Evolutionary conservation across 768 basidiomycete genomes (phyloP).

Genomic region (Steccherinum ochraceum): DNA sequence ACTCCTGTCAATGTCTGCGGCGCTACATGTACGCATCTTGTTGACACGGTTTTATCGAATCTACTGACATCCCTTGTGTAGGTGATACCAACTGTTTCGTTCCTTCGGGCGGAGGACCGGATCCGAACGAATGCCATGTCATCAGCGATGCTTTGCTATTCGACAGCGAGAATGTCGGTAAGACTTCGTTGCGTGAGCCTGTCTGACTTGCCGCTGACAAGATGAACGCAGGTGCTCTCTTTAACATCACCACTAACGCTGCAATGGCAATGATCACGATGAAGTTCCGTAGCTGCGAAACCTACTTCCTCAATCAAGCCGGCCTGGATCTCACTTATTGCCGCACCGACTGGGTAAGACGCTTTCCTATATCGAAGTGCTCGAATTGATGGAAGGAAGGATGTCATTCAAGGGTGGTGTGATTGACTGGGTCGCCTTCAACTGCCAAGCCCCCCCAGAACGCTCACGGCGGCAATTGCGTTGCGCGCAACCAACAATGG

Average conservation of each 20-base stretch:
- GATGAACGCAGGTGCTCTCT: constrained; percentile 10
- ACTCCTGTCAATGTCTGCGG: constrained; percentile 33
- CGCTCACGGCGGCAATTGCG: constrained; percentile 44
- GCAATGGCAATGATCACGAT: constrained; percentile 36
- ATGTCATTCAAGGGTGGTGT: constrained; percentile 25
- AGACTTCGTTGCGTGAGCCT: constrained; percentile 5
- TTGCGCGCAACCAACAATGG: constrained; percentile 40
- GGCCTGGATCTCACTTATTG: constrained; percentile 33
- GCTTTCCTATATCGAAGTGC: background rate
- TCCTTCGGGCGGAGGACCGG: constrained; percentile 39
- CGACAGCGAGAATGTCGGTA: constrained; percentile 41
- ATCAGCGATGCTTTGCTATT: constrained; percentile 43
- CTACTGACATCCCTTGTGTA: background rate
- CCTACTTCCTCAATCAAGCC: constrained; percentile 46
- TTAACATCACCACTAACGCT: constrained; percentile 18
- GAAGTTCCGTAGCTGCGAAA: constrained; percentile 35
- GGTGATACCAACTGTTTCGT: constrained; percentile 37
- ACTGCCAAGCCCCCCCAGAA: constrained; percentile 44
- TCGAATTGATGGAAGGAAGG: background rate
- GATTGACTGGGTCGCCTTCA: constrained; percentile 35
- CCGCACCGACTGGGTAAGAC: constrained; percentile 39
- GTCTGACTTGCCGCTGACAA: background rate
- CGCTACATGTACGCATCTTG: constrained; percentile 27
- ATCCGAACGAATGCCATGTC: constrained; percentile 41
- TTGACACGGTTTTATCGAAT: too few species aligned